A percentile compares a stretch with the other conserved stretches of the same genome.
Evolutionary conservation across 169 alveolate species (phyloP).

Genomic region (Plasmodium adleri): DNA sequence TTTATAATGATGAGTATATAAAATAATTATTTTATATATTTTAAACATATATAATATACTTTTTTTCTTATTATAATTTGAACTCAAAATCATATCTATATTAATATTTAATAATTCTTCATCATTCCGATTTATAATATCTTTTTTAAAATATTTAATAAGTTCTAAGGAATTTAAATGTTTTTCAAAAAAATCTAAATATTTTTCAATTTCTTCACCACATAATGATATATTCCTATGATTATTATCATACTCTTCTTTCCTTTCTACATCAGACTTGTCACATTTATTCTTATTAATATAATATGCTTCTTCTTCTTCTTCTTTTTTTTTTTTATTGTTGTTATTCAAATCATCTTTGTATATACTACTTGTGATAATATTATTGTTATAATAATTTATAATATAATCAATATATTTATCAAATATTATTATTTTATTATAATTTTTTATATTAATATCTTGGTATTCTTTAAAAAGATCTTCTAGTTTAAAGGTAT

Average conservation of each 20-base stretch:
- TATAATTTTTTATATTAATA: background rate
- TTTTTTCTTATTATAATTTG: slow-evolving; percentile 21
- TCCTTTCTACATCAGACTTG: background rate
- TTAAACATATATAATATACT: slow-evolving; percentile 28
- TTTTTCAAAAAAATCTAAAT: slow-evolving; percentile 53
- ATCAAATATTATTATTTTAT: slow-evolving; percentile 6
- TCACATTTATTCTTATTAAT: too few species aligned
- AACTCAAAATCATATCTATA: slow-evolving; percentile 43
- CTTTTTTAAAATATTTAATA: slow-evolving; percentile 37
- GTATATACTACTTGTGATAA: background rate
- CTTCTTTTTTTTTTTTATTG: background rate
- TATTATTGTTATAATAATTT: background rate
- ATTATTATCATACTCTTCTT: too few species aligned
- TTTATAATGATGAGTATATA: slow-evolving; percentile 24
- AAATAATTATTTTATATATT: slow-evolving; percentile 28
- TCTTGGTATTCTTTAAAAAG: slow-evolving; percentile 7
- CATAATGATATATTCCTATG: too few species aligned
- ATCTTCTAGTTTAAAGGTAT: slow-evolving; percentile 3
- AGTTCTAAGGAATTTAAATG: slow-evolving; percentile 55
- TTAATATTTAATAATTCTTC: slow-evolving; percentile 26
- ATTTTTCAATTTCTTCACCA: slow-evolving; percentile 11
- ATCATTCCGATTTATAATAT: background rate
- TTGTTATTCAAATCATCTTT: background rate
- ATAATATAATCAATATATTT: slow-evolving; percentile 42
- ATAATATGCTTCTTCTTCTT: background rate